Percentiles rank a stretch among this genome's conserved stretches.
Evolutionary conservation across 2,329 filamentous ascomycete genomes (phyloP).

Genomic region (Aspergillus sp.): DNA sequence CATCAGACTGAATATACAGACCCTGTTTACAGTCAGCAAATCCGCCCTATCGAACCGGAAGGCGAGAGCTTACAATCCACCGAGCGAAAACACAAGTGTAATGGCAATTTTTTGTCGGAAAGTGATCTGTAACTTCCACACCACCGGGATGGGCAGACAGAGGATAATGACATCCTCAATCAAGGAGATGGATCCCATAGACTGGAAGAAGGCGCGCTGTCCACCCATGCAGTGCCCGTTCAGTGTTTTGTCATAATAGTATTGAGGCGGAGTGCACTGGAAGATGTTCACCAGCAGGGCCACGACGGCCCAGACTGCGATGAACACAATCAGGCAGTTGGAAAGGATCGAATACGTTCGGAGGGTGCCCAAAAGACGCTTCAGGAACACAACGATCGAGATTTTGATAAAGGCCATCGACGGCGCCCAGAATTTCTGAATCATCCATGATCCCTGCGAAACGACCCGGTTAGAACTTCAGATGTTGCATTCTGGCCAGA

Average conservation of each 20-base stretch:
- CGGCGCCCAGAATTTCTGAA: slow-evolving; percentile 6
- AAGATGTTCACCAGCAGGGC: slow-evolving; percentile 3
- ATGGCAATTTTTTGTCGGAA: slow-evolving; percentile 1
- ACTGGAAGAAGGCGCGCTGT: background rate
- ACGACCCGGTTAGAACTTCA: background rate
- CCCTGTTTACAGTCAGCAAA: background rate
- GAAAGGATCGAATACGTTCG: background rate
- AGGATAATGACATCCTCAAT: slow-evolving; percentile 5
- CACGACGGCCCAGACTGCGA: slow-evolving; percentile 6
- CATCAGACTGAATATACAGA: slow-evolving; percentile 4
- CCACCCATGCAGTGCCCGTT: slow-evolving; percentile 1
- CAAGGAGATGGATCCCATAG: slow-evolving; percentile 2
- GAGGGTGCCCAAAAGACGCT: background rate
- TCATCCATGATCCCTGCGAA: slow-evolving; percentile 4
- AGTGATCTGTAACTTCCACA: slow-evolving; percentile 4
- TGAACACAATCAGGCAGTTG: slow-evolving; percentile 3
- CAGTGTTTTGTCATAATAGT: slow-evolving; percentile 1
- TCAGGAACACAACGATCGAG: slow-evolving; percentile 7
- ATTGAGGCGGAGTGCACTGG: slow-evolving; percentile 5
- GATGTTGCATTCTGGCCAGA: background rate
- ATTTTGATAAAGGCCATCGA: slow-evolving; percentile 7
- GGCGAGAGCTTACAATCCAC: slow-evolving; percentile 2
- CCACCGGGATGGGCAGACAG: slow-evolving; percentile 3
- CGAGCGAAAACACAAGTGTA: slow-evolving; percentile 3
- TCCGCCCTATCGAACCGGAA: background rate